A percentile compares a stretch with the other conserved stretches of the same genome.
Evolutionary conservation across 192 early-diverging fungal genomes (phyloP).

Genomic region (Coemansia sp.): DNA sequence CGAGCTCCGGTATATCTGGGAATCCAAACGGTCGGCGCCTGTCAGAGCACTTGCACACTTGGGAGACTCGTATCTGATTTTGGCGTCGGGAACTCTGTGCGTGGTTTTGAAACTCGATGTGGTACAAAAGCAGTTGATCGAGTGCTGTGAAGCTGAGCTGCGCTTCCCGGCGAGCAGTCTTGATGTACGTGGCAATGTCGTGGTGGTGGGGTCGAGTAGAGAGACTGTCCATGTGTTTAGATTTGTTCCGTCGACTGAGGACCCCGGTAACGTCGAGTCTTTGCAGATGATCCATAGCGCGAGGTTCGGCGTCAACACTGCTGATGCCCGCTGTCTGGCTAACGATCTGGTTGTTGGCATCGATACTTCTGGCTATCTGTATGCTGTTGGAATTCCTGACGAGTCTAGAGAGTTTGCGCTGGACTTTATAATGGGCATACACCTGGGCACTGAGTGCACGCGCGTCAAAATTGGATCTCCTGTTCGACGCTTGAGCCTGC

Average conservation of each 20-base stretch:
- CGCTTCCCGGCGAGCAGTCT: constrained; percentile 37
- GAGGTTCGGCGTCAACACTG: constrained; percentile 29
- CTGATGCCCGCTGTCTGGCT: constrained; percentile 36
- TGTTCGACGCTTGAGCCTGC: constrained; percentile 8
- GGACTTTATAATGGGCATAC: constrained; percentile 30
- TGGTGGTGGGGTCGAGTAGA: constrained; percentile 36
- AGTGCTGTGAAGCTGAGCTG: constrained; percentile 41
- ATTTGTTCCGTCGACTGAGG: constrained; percentile 14
- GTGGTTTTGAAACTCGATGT: constrained; percentile 41
- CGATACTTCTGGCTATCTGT: constrained; percentile 28
- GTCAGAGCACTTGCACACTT: constrained; percentile 35
- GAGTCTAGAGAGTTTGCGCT: constrained; percentile 33
- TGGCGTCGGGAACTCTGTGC: constrained; percentile 22
- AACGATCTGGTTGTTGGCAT: constrained; percentile 24
- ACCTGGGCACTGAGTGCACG: constrained; percentile 31
- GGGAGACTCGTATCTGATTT: constrained; percentile 40
- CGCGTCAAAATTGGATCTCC: constrained; percentile 19
- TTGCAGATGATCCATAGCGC: constrained; percentile 28
- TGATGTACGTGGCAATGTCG: constrained; percentile 20
- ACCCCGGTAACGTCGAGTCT: constrained; percentile 9
- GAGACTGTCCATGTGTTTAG: constrained; percentile 34
- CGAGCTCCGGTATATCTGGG: constrained; percentile 50
- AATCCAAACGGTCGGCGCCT: constrained; percentile 27
- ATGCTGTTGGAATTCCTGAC: constrained; percentile 18
- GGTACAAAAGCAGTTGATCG: constrained; percentile 28